phyloP scores from a whole-genome alignment of 192 early-diverging fungal species.

The Chytriomyces hyalinus region DNA sequence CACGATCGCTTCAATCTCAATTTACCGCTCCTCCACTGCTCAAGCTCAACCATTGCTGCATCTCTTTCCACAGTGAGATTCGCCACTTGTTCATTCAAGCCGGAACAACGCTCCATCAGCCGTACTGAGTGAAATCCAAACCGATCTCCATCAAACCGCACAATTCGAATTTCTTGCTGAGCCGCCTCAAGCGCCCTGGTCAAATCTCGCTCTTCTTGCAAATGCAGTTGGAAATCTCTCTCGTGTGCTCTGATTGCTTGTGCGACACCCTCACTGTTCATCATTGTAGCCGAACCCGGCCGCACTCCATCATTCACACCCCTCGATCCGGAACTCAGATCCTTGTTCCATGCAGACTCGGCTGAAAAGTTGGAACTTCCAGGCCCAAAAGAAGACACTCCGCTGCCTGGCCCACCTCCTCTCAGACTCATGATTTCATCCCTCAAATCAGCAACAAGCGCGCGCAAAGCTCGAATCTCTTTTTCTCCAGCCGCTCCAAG shows the following conservation, averaged over 20 bases:
- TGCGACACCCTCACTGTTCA: neutral
- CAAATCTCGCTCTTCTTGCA: slow-evolving; percentile 47
- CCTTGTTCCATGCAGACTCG: too few species aligned
- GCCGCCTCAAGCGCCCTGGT: slow-evolving; percentile 29
- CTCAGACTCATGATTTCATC: slow-evolving; percentile 44
- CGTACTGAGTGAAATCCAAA: slow-evolving; percentile 41
- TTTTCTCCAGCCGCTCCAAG: slow-evolving; percentile 36
- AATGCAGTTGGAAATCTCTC: slow-evolving; percentile 39
- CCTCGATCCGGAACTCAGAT: too few species aligned
- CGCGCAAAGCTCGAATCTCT: slow-evolving; percentile 49
- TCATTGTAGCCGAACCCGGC: too few species aligned
- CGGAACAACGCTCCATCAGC: slow-evolving; percentile 34
- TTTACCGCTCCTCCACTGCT: slow-evolving; percentile 29
- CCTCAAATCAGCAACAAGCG: slow-evolving; percentile 48
- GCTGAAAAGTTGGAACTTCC: too few species aligned
- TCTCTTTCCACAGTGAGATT: slow-evolving; percentile 39
- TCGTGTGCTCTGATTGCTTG: slow-evolving; percentile 31
- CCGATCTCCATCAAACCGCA: slow-evolving; percentile 45
- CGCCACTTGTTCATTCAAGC: slow-evolving; percentile 36
- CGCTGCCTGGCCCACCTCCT: slow-evolving; percentile 3
- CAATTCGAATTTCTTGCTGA: slow-evolving; percentile 16
- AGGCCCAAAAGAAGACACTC: neutral
- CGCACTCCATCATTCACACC: too few species aligned
- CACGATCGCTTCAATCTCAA: too few species aligned
- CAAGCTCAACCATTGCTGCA: slow-evolving; percentile 40